Evolutionary conservation across 208 protist species (phyloP), one percentile per base, ranked within the genome.

Genomic region (Trypanosoma platydactyli): DNA sequence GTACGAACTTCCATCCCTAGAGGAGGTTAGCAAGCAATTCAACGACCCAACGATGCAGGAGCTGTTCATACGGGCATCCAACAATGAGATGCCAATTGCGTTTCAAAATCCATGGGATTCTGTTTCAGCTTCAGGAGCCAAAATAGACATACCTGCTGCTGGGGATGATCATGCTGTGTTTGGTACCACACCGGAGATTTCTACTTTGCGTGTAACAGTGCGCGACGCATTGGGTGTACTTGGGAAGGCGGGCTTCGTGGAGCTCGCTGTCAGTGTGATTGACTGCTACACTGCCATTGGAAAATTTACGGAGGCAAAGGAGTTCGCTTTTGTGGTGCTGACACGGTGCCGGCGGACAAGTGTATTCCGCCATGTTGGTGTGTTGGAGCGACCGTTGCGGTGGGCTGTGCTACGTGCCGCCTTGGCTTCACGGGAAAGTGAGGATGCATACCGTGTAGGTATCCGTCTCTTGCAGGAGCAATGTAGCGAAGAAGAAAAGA

Each of bases 291-390:
- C 78, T 50, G 80, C 77, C 0, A 73, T 96, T 40, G 88, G 85
- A n/a, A 75, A 87, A 76, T 90, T 92, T 71, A 84, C 79, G 6
- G 87, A 96, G 68, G 91, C 91, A 22, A 91, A 93, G 59, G 86
- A 96, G 75, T 96, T 96, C 62, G 90, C 87, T 49, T 86, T 83
- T 58, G 57, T 94, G 52, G 68, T 83, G n/a, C 75, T 96, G 18
- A 76, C 58, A 7, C 77, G 79, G 25, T 84, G 89, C 41, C 50
- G 78, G 30, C 67, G 79, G 35, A 70, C 61, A 61, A 73, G 70
- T 22, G 64, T 73, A 4, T 79, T 93, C 57, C 75, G 71, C n/a
- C 68, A 83, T 52, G 61, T 87, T 51, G 79, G 82, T 20, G 65
- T 60, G 0, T 65, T 92, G 7, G 85, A 86, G 68, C 83, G 86